These are phyloP conservation scores for Closterium sp. DNA, from an alignment of 139 green algal genomes.

Conservation along the genomic window DNA sequence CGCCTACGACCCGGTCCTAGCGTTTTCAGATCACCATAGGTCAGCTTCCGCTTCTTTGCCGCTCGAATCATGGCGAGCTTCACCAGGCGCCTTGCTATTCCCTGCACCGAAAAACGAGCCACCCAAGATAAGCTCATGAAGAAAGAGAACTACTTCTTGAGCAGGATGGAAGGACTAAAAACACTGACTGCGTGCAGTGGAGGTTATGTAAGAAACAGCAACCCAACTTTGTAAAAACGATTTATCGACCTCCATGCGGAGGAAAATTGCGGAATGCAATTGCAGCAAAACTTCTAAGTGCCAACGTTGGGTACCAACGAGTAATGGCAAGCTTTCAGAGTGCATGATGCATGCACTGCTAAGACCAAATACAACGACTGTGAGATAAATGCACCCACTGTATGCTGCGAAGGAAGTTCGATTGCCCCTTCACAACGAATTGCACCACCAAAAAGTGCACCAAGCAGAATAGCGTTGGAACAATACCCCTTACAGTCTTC, in stretches of 20 bases:
- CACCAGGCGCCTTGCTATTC: slow-evolving; percentile 18
- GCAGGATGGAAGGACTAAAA: background rate
- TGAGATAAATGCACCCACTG: background rate
- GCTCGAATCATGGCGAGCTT: slow-evolving; percentile 9
- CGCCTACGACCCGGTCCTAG: slow-evolving; percentile 1
- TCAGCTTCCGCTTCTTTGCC: slow-evolving; percentile 20
- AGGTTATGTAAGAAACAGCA: background rate
- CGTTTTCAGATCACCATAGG: slow-evolving; percentile 7
- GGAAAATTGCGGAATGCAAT: background rate
- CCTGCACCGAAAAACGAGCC: background rate
- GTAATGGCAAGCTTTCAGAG: background rate
- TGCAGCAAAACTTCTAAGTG: background rate
- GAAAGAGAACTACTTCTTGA: background rate
- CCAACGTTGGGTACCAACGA: background rate
- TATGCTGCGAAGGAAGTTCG: background rate
- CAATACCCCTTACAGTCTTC: background rate
- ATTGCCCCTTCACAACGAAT: too few relatives aligned
- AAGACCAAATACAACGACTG: background rate
- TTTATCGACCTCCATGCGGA: background rate
- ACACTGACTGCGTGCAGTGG: background rate
- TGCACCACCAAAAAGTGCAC: too few relatives aligned
- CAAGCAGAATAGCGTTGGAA: background rate
- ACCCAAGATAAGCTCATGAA: background rate
- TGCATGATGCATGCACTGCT: background rate
- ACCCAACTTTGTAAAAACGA: background rate